Conservation (phyloP, 768 basidiomycete genomes). For the Cystofilobasidium macerans region DNA sequence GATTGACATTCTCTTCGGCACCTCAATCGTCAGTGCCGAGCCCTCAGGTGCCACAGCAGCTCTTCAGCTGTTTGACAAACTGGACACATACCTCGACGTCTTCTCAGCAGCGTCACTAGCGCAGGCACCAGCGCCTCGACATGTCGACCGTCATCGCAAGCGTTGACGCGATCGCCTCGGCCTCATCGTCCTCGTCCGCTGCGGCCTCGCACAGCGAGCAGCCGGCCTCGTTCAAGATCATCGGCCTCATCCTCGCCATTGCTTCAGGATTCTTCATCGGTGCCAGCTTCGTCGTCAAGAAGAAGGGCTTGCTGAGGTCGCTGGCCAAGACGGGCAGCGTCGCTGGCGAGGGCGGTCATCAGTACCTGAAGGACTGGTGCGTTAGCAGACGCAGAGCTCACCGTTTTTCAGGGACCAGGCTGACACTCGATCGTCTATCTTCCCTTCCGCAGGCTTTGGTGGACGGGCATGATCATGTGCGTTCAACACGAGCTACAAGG, state of each 20-base stretch:
- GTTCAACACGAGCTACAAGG: conserved; percentile 27
- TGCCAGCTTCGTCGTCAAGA: conserved; percentile 86
- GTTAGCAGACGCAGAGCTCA: too few relatives aligned
- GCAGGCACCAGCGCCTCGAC: too few relatives aligned
- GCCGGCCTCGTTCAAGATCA: conserved; percentile 39
- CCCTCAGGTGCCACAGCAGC: too few relatives aligned
- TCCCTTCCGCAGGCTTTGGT: too few relatives aligned
- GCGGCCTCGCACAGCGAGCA: conserved; percentile 19
- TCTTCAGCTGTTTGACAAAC: too few relatives aligned
- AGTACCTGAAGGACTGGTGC: conserved; percentile 82
- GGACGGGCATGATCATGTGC: conserved; percentile 20
- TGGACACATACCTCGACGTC: too few relatives aligned
- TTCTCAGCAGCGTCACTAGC: too few relatives aligned
- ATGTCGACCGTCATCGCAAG: not conserved
- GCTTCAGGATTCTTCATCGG: conserved; percentile 80
- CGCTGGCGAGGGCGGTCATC: conserved; percentile 70
- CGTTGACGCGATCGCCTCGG: conserved; percentile 29
- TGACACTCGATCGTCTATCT: too few relatives aligned
- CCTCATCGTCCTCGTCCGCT: conserved; percentile 28
- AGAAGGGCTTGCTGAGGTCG: conserved; percentile 67
- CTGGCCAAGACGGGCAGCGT: conserved; percentile 35
- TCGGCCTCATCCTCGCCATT: conserved; percentile 41
- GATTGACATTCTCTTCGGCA: too few relatives aligned
- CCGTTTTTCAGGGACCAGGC: too few relatives aligned
- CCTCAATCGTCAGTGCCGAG: too few relatives aligned